Percentiles rank a stretch among this genome's conserved stretches.
Evolutionary conservation across 208 protist species (phyloP).

Genomic region (Borovskyia barvae): DNA sequence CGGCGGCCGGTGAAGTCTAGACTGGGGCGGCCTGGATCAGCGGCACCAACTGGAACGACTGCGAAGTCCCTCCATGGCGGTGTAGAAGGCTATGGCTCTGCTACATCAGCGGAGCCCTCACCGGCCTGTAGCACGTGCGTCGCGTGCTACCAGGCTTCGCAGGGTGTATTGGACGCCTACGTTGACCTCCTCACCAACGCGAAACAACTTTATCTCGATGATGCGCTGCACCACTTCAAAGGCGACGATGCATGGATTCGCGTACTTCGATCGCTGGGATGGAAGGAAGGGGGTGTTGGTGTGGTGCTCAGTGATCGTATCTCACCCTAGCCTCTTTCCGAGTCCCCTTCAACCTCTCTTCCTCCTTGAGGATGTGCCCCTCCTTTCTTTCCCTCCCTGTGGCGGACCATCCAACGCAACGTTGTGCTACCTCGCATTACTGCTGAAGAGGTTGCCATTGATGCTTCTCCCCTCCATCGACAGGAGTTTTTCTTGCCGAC

Average conservation of each 20-base stretch:
- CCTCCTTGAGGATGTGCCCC: background rate
- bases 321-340: background rate
- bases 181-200: slow-evolving; percentile 38
- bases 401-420: too few species aligned
- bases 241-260: slow-evolving; percentile 64
- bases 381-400: background rate
- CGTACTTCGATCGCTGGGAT: slow-evolving; percentile 42
- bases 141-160: slow-evolving; percentile 8
- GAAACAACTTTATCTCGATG: slow-evolving; percentile 49
- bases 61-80: background rate
- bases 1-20: too few species aligned
- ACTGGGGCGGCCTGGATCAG: too few species aligned
- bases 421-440: too few species aligned
- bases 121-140: slow-evolving; percentile 28
- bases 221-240: slow-evolving; percentile 63
- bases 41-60: background rate
- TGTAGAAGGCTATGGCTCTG: background rate
- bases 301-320: background rate
- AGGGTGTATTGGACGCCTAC: slow-evolving; percentile 24
- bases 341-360: background rate
- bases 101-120: background rate
- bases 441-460: too few species aligned
- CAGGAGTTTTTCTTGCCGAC: too few species aligned
- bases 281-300: background rate
- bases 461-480: too few species aligned